Conservation (phyloP, 345 rosid genomes). For the Noccaea bulbosa region DNA sequence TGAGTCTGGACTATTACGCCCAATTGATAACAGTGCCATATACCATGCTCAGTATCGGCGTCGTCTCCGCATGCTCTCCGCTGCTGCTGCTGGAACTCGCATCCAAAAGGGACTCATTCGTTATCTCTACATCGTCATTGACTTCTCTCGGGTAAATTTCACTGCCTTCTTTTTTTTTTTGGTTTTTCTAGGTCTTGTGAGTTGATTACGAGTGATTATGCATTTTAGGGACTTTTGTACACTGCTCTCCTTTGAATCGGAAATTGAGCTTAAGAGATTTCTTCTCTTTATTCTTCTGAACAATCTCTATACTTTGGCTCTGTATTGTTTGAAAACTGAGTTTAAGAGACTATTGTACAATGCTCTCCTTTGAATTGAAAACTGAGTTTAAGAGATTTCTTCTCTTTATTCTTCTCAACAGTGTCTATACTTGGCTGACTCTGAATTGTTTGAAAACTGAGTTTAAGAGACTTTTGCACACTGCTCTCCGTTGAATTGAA, state of each 20-base stretch:
- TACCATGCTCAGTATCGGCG: slow-evolving; percentile 74
- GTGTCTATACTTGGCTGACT: no score
- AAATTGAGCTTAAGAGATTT: background rate
- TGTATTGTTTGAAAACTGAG: no score
- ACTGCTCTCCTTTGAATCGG: background rate
- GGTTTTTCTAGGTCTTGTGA: slow-evolving; percentile 7
- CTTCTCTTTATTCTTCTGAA: slow-evolving; percentile 19
- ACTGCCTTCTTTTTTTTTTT: slow-evolving; percentile 17
- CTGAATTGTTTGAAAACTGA: no score
- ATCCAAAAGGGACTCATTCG: slow-evolving; percentile 96
- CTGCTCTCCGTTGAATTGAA: background rate
- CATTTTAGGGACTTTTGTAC: slow-evolving; percentile 7
- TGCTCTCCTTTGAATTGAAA: no score
- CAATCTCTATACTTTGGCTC: background rate
- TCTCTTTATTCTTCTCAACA: no score
- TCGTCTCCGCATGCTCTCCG: slow-evolving; percentile 71
- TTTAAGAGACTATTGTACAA: no score
- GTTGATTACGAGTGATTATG: background rate
- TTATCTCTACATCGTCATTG: slow-evolving; percentile 78
- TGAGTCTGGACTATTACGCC: slow-evolving; percentile 78
- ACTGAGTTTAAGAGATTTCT: no score
- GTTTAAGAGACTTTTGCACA: background rate
- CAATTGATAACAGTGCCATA: slow-evolving; percentile 67
- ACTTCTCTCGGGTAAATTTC: slow-evolving; percentile 71
- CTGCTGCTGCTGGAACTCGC: slow-evolving; percentile 59